A percentile compares a stretch with the other conserved stretches of the same genome.
Evolutionary conservation across 2,329 filamentous ascomycete genomes (phyloP).

Genomic region (Apiospora rasikravindrae): DNA sequence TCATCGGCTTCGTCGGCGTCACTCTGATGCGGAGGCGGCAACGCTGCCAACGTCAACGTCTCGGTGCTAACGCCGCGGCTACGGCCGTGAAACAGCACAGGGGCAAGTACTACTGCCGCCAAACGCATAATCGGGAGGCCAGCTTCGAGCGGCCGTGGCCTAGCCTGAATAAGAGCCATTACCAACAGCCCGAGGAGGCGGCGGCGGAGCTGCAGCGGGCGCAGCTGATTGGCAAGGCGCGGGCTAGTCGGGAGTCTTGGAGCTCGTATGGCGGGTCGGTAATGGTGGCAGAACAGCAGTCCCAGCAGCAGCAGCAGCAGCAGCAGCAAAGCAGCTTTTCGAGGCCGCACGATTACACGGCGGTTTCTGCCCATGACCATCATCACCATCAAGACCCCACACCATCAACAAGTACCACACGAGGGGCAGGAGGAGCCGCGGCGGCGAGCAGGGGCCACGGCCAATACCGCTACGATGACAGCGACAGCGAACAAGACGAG

Average conservation of each 20-base stretch:
- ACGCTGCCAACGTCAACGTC: background rate
- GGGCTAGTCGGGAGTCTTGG: slow-evolving; percentile 34
- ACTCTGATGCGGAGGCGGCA: background rate
- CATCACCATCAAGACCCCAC: background rate
- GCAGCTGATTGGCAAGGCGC: slow-evolving; percentile 39
- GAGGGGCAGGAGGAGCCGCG: background rate
- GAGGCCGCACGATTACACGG: background rate
- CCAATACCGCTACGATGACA: slow-evolving; percentile 22
- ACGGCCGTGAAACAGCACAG: background rate
- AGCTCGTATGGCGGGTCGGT: background rate
- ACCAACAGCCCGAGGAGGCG: slow-evolving; percentile 19
- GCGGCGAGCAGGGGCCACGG: background rate
- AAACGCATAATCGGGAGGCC: background rate
- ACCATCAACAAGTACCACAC: background rate
- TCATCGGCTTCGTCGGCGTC: slow-evolving; percentile 25
- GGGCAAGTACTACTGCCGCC: background rate
- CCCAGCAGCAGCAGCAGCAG: background rate
- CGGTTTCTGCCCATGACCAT: background rate
- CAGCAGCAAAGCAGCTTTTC: background rate
- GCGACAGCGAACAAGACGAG: slow-evolving; percentile 9
- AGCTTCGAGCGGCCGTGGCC: slow-evolving; percentile 11
- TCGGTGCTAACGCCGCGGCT: background rate
- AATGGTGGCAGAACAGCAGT: background rate
- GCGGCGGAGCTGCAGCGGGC: slow-evolving; percentile 36
- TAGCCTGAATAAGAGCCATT: slow-evolving; percentile 27